Evolutionary conservation across 1,284 basidiomycete genomes (phyloP).

Genomic region (Trichosporon faecale): DNA sequence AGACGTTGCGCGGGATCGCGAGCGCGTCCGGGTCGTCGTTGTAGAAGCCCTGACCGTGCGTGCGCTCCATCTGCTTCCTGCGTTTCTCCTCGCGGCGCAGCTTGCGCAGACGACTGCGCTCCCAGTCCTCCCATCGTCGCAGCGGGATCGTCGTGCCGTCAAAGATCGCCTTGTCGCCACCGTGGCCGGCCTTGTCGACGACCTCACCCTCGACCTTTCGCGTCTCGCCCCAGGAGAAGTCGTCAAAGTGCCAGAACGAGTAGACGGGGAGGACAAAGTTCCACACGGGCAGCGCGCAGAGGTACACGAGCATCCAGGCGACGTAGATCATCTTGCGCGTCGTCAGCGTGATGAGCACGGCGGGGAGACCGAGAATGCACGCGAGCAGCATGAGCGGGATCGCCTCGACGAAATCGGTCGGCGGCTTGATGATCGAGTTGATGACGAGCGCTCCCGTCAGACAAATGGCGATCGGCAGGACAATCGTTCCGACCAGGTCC

Average conservation of each 20-base stretch:
- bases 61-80: constrained; percentile 70
- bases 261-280: constrained; percentile 91
- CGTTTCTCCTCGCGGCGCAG: constrained; percentile 83
- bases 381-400: constrained; percentile 89
- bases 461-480: constrained; percentile 88
- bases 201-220: constrained; percentile 91
- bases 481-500: constrained; percentile 94
- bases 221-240: constrained; percentile 94
- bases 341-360: constrained; percentile 85
- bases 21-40: constrained; percentile 44
- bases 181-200: constrained; percentile 61
- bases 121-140: constrained; percentile 99
- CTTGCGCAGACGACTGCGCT: constrained; percentile 91
- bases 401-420: constrained; percentile 80
- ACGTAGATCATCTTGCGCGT: constrained; percentile 93
- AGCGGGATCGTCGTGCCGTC: constrained; percentile 71
- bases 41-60: constrained; percentile 55
- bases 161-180: constrained; percentile 61
- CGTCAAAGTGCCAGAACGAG: constrained; percentile 99
- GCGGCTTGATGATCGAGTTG: constrained; percentile 75
- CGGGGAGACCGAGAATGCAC: constrained; percentile 89
- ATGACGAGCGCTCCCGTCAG: constrained; percentile 87
- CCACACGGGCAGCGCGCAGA: constrained; percentile 89
- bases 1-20: constrained; percentile 47
- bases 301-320: constrained; percentile 96